Evolutionary conservation across 306 rosid genomes (phyloP).

Genomic region (Cucumis sativus): Cucumber_9930_V3 NC_026659.2:26698501-26699000

Average conservation of each 20-base stretch:
- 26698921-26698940: conserved; percentile 84
- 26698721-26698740: conserved; percentile 87
- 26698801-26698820: conserved; percentile 48
- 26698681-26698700: conserved; percentile 79
- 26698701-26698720: conserved; percentile 86
- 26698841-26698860: conserved; percentile 56
- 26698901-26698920: conserved; percentile 92
- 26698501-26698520: background rate
- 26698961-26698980: conserved; percentile 98
- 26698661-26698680: conserved; percentile 62
- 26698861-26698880: conserved; percentile 55
- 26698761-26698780: conserved; percentile 72
- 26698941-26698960: conserved; percentile 94
- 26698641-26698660: conserved; percentile 43
- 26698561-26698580: background rate
- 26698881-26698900: conserved; percentile 71
- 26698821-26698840: conserved; percentile 70
- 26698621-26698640: conserved; percentile 70
- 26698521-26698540: background rate
- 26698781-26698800: conserved; percentile 82
- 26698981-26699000: conserved; percentile 96
- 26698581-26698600: background rate
- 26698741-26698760: conserved; percentile 60
- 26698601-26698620: background rate
- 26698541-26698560: background rate